A percentile compares a stretch with the other conserved stretches of the same genome.
Conservation (phyloP, 2,329 filamentous ascomycete genomes). For the Capronia epimyces region DNA sequence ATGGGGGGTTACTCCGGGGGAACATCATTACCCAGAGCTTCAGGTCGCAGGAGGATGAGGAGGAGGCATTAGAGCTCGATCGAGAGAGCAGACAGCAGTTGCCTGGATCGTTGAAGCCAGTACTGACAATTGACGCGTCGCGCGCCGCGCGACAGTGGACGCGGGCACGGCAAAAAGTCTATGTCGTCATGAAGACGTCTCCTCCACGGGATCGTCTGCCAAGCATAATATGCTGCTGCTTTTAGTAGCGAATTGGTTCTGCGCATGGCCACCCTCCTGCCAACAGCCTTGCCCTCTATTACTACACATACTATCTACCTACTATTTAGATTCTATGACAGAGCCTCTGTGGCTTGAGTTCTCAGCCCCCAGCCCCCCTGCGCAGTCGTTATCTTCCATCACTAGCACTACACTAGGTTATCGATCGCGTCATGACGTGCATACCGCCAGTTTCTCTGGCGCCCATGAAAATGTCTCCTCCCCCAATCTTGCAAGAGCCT, state of each 20-base stretch:
- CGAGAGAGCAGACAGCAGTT: too few relatives aligned
- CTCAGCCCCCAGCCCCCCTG: neutral
- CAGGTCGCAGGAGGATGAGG: too few relatives aligned
- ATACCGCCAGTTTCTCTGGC: neutral
- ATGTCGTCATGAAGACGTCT: neutral
- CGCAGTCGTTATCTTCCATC: neutral
- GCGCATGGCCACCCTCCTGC: neutral
- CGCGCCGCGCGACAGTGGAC: neutral
- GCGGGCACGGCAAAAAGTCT: neutral
- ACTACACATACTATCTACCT: too few relatives aligned
- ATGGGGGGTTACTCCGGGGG: too few relatives aligned
- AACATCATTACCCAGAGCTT: too few relatives aligned
- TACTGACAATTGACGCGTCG: too few relatives aligned
- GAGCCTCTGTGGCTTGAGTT: neutral
- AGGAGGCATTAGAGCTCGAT: too few relatives aligned
- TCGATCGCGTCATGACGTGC: neutral
- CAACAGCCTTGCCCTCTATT: neutral
- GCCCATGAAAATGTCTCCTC: neutral
- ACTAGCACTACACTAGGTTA: neutral
- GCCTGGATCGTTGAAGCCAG: too few relatives aligned
- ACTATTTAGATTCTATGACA: neutral
- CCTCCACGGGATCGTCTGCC: neutral
- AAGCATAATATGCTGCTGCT: neutral
- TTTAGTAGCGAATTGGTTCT: neutral
- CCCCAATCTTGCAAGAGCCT: neutral